Conservation (phyloP, 768 basidiomycete genomes). For the Lentinula boryana region DNA sequence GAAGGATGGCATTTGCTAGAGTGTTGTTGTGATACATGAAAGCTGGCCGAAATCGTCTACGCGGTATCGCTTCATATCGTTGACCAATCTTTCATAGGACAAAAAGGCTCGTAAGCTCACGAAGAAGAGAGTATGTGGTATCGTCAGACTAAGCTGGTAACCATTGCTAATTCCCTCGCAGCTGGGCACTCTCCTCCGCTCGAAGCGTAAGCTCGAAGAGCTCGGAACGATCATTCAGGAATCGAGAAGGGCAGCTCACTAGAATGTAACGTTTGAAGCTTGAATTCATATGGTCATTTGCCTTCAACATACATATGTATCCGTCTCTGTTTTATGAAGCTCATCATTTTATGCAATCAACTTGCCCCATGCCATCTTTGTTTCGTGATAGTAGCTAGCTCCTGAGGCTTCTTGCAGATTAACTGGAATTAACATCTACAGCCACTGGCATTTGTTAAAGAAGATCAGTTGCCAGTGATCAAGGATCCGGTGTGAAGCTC, state of each 20-base stretch:
- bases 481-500: too few relatives aligned
- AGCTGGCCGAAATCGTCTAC: neutral
- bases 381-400: neutral
- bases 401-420: too few relatives aligned
- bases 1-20: neutral
- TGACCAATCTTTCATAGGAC: constrained; percentile 50
- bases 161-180: constrained; percentile 22
- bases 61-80: neutral
- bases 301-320: neutral
- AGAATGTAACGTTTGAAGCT: constrained; percentile 10
- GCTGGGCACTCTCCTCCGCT: constrained; percentile 97
- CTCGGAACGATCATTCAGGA: constrained; percentile 87
- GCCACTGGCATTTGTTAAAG: too few relatives aligned
- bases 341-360: neutral
- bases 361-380: neutral
- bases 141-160: neutral
- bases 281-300: neutral
- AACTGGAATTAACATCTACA: too few relatives aligned
- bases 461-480: too few relatives aligned
- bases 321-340: neutral
- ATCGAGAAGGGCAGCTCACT: constrained; percentile 70
- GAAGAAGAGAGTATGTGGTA: constrained; percentile 81
- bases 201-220: constrained; percentile 99
- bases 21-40: neutral
- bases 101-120: constrained; percentile 99